Evolutionary conservation across 345 rosid species (phyloP).

Genomic region (Physaria fendleri): DNA sequence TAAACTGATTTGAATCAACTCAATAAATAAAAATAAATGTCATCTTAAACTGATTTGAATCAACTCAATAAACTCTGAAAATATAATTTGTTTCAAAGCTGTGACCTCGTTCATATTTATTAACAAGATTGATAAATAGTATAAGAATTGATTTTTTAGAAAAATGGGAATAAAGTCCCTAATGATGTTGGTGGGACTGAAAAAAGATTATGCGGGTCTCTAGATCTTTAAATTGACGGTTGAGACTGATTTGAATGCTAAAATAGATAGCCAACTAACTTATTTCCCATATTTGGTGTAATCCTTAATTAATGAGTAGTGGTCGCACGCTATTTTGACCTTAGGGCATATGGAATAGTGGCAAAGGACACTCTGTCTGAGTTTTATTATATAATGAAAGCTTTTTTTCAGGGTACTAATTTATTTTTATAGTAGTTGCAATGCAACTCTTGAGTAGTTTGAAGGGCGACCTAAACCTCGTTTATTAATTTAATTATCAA

Average conservation of each 20-base stretch:
- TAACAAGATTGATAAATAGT: too few species aligned
- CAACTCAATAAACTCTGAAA: too few species aligned
- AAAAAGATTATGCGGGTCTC: conserved; percentile 29
- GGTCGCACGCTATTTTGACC: conserved; percentile 24
- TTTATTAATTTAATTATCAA: not conserved
- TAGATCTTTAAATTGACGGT: conserved; percentile 33
- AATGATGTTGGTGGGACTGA: conserved; percentile 29
- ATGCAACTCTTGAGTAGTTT: conserved; percentile 25
- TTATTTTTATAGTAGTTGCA: not conserved
- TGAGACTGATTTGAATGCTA: conserved; percentile 25
- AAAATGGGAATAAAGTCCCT: too few species aligned
- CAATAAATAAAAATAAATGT: too few species aligned
- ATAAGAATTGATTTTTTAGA: too few species aligned
- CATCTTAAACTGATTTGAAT: too few species aligned
- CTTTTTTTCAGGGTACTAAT: not conserved
- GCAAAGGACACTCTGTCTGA: conserved; percentile 22
- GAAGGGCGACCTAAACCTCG: conserved; percentile 14
- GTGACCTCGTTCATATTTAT: too few species aligned
- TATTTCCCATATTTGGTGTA: conserved; percentile 24
- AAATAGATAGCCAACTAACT: conserved; percentile 32
- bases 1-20: too few species aligned
- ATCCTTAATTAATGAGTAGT: conserved; percentile 19
- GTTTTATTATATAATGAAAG: not conserved
- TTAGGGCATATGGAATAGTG: conserved; percentile 26
- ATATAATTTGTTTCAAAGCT: too few species aligned